Evolutionary conservation across 305 asterid species (phyloP), one percentile per base, ranked within the genome.

Genomic region (Lippia alba): DNA sequence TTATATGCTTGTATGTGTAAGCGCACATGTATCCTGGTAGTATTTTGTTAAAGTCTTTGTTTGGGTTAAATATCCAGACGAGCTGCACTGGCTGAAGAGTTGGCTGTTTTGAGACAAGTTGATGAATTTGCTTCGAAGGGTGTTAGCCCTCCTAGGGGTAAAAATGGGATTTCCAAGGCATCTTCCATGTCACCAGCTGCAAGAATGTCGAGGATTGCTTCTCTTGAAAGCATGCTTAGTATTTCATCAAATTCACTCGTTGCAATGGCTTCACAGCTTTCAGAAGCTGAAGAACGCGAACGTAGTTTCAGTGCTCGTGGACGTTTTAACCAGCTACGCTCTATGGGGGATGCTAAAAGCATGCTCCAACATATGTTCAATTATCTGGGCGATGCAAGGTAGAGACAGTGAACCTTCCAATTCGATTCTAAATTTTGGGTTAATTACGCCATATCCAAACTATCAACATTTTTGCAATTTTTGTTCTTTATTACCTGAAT

Each of bases 231-330:
- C 82, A 90, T 90, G 96, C 75, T 90, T 50, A 82, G 85, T 78
- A 83, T 90, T 72, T 87, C 96, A 63, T 90, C 96, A 59, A 88
- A 86, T 78, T 90, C 96, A 45, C 85, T 88, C 19, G 96, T 90
- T 62, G 83, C 96, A 36, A 90, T 90, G 96, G 96, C 95, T 74
- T 90, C 96, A 54, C 96, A 90, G 75, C 89, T 90, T 66, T 90
- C 96, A 18, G 96, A 90, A 79, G 96, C 96, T 56, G 96, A 90
- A 82, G 96, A 90, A 64, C 77, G 96, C 18, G 96, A 90, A 76
- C 92, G 96, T 20, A 79, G 80, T 54, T 76, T 79, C 65, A 76
- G 75, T 69, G 74, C 74, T 70, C 95, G 92, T 71, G 95, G 96
- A 48, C 89, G 95, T 53, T 90, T 92, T 91, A 90, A 86, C 79